Conservation (phyloP, 192 early-diverging fungal species). For the Piromyces finnis region DNA sequence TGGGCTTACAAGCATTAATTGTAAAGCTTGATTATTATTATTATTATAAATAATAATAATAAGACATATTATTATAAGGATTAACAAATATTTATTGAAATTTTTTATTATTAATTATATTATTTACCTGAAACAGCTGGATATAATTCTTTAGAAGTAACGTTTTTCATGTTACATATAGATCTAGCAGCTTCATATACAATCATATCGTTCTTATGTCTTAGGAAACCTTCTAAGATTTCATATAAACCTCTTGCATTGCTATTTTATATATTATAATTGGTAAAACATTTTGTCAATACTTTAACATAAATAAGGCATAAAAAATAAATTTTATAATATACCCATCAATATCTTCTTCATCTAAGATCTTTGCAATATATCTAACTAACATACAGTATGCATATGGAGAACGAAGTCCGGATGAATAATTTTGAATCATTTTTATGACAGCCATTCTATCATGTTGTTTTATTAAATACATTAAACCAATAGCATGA, state of each 20-base stretch:
- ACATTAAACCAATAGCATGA: slow-evolving; percentile 91
- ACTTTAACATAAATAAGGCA: no score
- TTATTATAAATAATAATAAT: no score
- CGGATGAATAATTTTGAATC: slow-evolving; percentile 67
- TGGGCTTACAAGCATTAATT: slow-evolving; percentile 82
- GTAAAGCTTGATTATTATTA: no score
- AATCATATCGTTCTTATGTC: slow-evolving; percentile 96
- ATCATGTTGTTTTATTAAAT: slow-evolving; percentile 89
- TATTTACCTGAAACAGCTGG: slow-evolving; percentile 68
- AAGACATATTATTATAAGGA: no score
- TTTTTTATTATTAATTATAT: no score
- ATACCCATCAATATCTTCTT: slow-evolving; percentile 6
- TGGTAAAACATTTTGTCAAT: no score
- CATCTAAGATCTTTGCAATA: slow-evolving; percentile 56
- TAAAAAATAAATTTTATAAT: no score
- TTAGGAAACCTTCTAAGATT: slow-evolving; percentile 70
- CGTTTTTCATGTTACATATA: slow-evolving; percentile 76
- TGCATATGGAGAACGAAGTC: slow-evolving; percentile 66
- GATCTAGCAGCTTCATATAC: slow-evolving; percentile 92
- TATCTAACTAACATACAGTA: slow-evolving; percentile 86
- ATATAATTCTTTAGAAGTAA: slow-evolving; percentile 67
- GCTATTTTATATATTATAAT: no score
- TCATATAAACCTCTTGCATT: slow-evolving; percentile 35
- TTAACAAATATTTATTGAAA: no score
- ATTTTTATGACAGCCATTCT: slow-evolving; percentile 95